These are phyloP conservation scores for Yamadazyma triangularis DNA, from an alignment of 1,139 yeast genomes.

Conservation along the genomic window DNA sequence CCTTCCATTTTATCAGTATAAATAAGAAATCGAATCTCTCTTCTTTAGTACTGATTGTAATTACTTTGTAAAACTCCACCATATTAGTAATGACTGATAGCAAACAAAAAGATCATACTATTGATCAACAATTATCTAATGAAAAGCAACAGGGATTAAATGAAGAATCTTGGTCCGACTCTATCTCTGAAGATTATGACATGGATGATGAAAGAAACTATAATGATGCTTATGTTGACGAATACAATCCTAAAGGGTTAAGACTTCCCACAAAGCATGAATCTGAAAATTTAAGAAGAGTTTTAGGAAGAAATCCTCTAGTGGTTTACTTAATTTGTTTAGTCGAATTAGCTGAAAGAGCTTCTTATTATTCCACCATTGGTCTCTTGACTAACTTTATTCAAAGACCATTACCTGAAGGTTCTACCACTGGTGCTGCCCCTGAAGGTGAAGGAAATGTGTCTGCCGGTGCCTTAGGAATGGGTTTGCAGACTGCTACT, in stretches of 20 bases:
- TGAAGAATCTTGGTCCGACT: slow-evolving; percentile 10
- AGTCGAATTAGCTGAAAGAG: slow-evolving; percentile 45
- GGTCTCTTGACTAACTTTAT: slow-evolving; percentile 41
- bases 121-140: neutral
- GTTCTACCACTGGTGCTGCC: slow-evolving; percentile 42
- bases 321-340: slow-evolving; percentile 33
- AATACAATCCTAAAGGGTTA: slow-evolving; percentile 29
- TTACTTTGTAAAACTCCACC: too few species aligned
- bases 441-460: slow-evolving; percentile 26
- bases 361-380: slow-evolving; percentile 41
- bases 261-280: slow-evolving; percentile 41
- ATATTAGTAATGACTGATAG: too few species aligned
- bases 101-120: neutral
- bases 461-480: slow-evolving; percentile 39
- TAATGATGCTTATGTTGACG: slow-evolving; percentile 23
- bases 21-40: too few species aligned
- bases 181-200: slow-evolving; percentile 18
- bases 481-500: slow-evolving; percentile 36
- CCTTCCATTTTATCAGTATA: too few species aligned
- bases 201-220: slow-evolving; percentile 21
- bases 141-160: slow-evolving; percentile 1
- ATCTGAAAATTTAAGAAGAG: slow-evolving; percentile 36
- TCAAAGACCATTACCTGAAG: slow-evolving; percentile 47
- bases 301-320: slow-evolving; percentile 25
- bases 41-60: too few species aligned